Base-by-base conservation (phyloP, 345 rosid genomes). In the Viola odorata region DNA sequence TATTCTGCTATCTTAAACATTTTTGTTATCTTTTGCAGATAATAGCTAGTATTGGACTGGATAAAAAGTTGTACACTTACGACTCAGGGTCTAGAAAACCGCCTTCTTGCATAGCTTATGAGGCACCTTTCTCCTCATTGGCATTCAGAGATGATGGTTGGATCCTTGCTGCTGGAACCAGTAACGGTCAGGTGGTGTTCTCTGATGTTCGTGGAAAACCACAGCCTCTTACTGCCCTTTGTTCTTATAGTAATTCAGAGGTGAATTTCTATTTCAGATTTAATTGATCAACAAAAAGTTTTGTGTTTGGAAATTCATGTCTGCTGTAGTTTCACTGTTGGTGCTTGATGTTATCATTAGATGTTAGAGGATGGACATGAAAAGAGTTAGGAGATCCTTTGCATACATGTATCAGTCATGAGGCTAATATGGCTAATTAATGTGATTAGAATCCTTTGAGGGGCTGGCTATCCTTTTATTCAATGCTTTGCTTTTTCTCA, bases 41-140 rank as follows among this genome's bases (percentile, higher is more conserved):
- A 53, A 84, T 95, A 60, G 92, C 89, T 58, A 94, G 95, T 63
- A 86, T 95, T 74, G 99, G 99, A 60, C 74, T 91, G 80, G 97
- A 94, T 78, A 91, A 94, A 74, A 94, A 91, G 79, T 73, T 94
- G 48, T 90, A 94, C 72, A 88, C 88, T 47, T 94, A 80, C 63
- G 99, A 94, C 66, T 75, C 92, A 44, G 87, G 95, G 69, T 90
- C 95, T 63, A 81, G 85, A 78, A 85, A 88, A 72, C 75, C 82
- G 66, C 82, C 92, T 39, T 82, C 96, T 40, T 82, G 71, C 77
- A 81, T 81, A 53, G 58, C 95, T 53, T 81, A 90, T 74, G 97
- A 91, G 77, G 87, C 92, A 52, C 97, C 97, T 58, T 94, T 94
- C 74, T 88, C 99, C 69, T 94, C 99, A n/a, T 70, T 94, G 81